phyloP scores from a whole-genome alignment of 139 green algal species.

The Deuterostichococcus epilithicus region DNA sequence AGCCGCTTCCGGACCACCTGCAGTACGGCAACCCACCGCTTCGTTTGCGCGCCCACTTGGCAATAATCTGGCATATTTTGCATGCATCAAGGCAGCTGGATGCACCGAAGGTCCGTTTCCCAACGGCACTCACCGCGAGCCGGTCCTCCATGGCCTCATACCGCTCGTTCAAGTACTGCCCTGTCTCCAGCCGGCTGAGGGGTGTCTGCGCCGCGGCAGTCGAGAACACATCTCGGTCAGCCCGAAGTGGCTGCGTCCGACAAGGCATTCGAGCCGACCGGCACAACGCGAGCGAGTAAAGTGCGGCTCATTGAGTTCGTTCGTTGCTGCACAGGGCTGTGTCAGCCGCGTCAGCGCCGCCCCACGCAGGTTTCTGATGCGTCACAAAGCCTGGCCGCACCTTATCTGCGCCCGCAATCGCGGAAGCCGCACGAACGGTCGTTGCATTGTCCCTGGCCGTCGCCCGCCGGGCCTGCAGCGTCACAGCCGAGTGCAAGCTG shows the following conservation, averaged over 20 bases:
- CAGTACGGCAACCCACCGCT: not conserved
- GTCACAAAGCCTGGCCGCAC: too few relatives aligned
- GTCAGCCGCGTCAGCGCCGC: too few relatives aligned
- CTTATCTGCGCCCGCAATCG: slow-evolving; percentile 36
- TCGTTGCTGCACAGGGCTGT: too few relatives aligned
- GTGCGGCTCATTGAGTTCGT: too few relatives aligned
- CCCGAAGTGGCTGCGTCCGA: too few relatives aligned
- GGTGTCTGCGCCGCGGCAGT: slow-evolving; percentile 79
- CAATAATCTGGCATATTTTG: not conserved
- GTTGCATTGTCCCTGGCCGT: not conserved
- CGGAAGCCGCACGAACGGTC: not conserved
- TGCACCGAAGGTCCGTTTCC: too few relatives aligned
- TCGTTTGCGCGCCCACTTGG: not conserved
- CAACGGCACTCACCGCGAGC: slow-evolving; percentile 47
- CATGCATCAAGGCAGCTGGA: not conserved
- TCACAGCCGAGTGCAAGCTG: too few relatives aligned
- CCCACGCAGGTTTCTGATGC: too few relatives aligned
- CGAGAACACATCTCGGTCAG: too few relatives aligned
- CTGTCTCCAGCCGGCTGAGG: slow-evolving; percentile 74
- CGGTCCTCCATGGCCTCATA: slow-evolving; percentile 83
- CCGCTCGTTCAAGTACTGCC: slow-evolving; percentile 80
- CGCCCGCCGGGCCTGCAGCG: not conserved
- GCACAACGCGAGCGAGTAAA: too few relatives aligned
- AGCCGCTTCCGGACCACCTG: slow-evolving; percentile 80
- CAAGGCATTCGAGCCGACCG: too few relatives aligned